Conservation (phyloP, 2,329 filamentous ascomycete species). For the Biscogniauxia marginata region DNA sequence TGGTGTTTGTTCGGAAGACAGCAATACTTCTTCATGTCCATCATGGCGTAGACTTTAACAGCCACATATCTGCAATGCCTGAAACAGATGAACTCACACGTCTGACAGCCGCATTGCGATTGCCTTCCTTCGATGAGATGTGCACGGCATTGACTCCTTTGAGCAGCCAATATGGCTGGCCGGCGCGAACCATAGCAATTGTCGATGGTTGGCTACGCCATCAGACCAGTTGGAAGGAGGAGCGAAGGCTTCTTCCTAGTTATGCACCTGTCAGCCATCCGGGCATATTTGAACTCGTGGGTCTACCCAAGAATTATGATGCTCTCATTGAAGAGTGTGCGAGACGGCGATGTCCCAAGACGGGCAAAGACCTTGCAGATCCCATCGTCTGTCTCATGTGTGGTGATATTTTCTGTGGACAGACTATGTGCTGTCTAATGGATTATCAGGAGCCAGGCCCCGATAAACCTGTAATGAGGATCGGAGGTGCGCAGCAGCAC, state of each 20-base stretch:
- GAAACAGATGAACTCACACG: constrained; percentile 79
- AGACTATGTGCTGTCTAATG: constrained; percentile 86
- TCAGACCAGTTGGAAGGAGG: constrained; percentile 42
- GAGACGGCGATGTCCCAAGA: constrained; percentile 78
- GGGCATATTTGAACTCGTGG: constrained; percentile 89
- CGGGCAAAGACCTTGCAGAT: constrained; percentile 87
- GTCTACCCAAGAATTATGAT: constrained; percentile 88
- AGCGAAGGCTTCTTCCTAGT: constrained; percentile 26
- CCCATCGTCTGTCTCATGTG: constrained; percentile 92
- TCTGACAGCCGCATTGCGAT: constrained; percentile 69
- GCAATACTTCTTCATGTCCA: constrained; percentile 82
- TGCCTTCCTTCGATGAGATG: constrained; percentile 79
- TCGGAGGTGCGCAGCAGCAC: constrained; percentile 89
- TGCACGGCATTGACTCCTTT: constrained; percentile 58
- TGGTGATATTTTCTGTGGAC: constrained; percentile 93
- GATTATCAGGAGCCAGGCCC: constrained; percentile 47
- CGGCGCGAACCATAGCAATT: constrained; percentile 43
- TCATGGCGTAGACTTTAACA: constrained; percentile 84
- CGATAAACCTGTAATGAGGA: constrained; percentile 43
- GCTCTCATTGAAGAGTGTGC: constrained; percentile 90
- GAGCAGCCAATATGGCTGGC: constrained; percentile 47
- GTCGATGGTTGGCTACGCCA: constrained; percentile 74
- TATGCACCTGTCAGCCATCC: constrained; percentile 70
- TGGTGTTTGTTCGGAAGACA: constrained; percentile 86
- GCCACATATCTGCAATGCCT: constrained; percentile 59